These are phyloP conservation scores for Pholiota adiposa DNA, from an alignment of 1,284 basidiomycete species.

Conservation along the genomic window DNA sequence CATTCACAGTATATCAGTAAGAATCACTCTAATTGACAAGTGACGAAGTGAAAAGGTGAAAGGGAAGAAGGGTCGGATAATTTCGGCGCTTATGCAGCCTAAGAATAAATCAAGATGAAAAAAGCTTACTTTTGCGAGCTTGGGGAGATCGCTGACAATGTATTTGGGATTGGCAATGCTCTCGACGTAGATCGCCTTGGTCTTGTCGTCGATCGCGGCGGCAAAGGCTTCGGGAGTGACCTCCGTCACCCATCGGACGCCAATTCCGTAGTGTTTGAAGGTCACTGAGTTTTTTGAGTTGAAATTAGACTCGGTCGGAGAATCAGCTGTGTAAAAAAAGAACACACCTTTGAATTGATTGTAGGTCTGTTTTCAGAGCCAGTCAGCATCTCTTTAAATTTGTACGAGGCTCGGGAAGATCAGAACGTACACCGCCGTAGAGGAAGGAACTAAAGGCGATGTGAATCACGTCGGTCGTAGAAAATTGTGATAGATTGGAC, in stretches of 20 bases:
- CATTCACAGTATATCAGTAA: background rate
- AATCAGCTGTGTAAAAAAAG: background rate
- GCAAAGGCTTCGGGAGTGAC: constrained; percentile 68
- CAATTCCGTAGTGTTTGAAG: constrained; percentile 80
- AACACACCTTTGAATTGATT: constrained; percentile 84
- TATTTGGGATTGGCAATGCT: constrained; percentile 88
- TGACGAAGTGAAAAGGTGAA: background rate
- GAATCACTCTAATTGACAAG: background rate
- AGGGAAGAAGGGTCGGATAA: background rate
- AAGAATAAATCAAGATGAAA: constrained; percentile 4
- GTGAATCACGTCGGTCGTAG: background rate
- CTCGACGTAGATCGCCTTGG: constrained; percentile 83
- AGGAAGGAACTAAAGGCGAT: constrained; percentile 30
- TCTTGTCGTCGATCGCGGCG: constrained; percentile 77
- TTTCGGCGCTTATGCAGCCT: background rate
- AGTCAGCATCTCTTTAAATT: background rate
- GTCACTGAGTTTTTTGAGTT: constrained; percentile 50
- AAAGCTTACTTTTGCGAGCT: constrained; percentile 64
- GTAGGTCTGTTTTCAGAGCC: constrained; percentile 56
- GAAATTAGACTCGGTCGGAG: background rate
- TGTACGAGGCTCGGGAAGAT: background rate
- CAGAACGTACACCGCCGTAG: constrained; percentile 36
- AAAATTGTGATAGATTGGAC: constrained; percentile 23
- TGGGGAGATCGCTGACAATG: constrained; percentile 73
- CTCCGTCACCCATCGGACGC: constrained; percentile 76